These are phyloP conservation scores for Penicillium nucicola DNA, from an alignment of 495 filamentous ascomycete species.

Conservation along the genomic window DNA sequence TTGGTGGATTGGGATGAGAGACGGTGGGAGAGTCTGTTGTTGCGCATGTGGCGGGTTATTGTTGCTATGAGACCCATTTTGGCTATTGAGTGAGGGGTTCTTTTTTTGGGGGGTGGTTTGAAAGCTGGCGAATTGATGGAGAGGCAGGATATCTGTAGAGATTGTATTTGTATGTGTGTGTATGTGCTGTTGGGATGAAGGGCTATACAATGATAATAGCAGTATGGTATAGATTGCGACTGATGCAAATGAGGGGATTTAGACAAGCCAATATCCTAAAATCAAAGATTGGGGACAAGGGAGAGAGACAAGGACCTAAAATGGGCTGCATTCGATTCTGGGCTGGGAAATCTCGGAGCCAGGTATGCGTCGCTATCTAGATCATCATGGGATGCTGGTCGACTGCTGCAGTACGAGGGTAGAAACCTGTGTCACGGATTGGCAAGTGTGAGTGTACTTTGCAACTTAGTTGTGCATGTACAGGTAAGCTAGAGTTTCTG, in stretches of 20 bases:
- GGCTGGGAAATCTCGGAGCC: neutral
- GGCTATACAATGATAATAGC: neutral
- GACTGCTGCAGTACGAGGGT: neutral
- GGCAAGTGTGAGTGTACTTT: too few relatives aligned
- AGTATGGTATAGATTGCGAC: neutral
- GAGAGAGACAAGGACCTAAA: neutral
- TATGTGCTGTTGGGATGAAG: too few relatives aligned
- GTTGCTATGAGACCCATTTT: slow-evolving; percentile 25
- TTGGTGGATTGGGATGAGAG: slow-evolving; percentile 15
- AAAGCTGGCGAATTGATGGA: neutral
- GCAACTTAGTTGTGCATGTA: too few relatives aligned
- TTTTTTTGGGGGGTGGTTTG: neutral
- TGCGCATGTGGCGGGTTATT: slow-evolving; percentile 14
- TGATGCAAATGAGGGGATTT: neutral
- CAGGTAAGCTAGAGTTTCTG: too few relatives aligned
- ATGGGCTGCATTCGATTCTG: neutral
- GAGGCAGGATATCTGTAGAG: neutral
- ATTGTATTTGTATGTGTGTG: too few relatives aligned
- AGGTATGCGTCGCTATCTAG: slow-evolving; percentile 3
- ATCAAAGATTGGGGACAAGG: neutral
- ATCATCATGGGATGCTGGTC: neutral
- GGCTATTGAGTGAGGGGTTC: neutral
- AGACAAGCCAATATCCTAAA: neutral
- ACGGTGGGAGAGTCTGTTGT: slow-evolving; percentile 14
- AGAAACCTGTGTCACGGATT: neutral